Evolutionary conservation across 352 stramenopile genomes (phyloP).

Genomic region (Phytophthora europaea): DNA sequence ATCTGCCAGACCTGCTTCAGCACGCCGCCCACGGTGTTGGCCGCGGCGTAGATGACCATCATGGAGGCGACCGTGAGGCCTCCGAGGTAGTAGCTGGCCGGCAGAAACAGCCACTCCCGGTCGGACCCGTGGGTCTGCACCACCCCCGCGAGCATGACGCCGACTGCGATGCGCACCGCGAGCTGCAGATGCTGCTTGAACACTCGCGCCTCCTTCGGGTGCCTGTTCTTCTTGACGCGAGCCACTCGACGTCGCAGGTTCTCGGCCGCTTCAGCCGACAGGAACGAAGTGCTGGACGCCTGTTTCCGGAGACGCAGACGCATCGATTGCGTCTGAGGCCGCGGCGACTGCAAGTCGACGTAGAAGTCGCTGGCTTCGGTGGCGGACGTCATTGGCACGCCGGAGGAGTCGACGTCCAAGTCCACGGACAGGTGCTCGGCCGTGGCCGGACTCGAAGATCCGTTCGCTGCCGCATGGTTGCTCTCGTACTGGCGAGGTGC

Average conservation of each 20-base stretch:
- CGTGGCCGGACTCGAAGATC: conserved; percentile 14
- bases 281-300: conserved; percentile 19
- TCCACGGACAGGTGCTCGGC: conserved; percentile 35
- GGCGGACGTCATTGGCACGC: conserved; percentile 27
- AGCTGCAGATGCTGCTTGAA: conserved; percentile 60
- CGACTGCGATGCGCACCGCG: conserved; percentile 62
- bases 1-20: conserved; percentile 82
- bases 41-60: conserved; percentile 77
- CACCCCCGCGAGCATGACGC: conserved; percentile 66
- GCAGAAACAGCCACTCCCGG: conserved; percentile 67
- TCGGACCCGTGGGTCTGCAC: conserved; percentile 59
- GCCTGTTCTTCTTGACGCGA: conserved; percentile 59
- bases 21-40: conserved; percentile 66
- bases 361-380: conserved; percentile 35
- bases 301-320: conserved; percentile 49
- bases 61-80: conserved; percentile 73
- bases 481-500: conserved; percentile 20
- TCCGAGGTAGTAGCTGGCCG: conserved; percentile 73
- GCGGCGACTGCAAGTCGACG: conserved; percentile 38
- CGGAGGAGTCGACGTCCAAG: conserved; percentile 26
- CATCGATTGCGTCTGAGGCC: conserved; percentile 48
- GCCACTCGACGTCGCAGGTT: conserved; percentile 34
- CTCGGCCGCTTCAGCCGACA: conserved; percentile 27
- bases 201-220: conserved; percentile 42
- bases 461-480: conserved; percentile 13